These are phyloP conservation scores for Cetradonia linearis DNA, from an alignment of 495 filamentous ascomycete genomes.

Conservation along the genomic window DNA sequence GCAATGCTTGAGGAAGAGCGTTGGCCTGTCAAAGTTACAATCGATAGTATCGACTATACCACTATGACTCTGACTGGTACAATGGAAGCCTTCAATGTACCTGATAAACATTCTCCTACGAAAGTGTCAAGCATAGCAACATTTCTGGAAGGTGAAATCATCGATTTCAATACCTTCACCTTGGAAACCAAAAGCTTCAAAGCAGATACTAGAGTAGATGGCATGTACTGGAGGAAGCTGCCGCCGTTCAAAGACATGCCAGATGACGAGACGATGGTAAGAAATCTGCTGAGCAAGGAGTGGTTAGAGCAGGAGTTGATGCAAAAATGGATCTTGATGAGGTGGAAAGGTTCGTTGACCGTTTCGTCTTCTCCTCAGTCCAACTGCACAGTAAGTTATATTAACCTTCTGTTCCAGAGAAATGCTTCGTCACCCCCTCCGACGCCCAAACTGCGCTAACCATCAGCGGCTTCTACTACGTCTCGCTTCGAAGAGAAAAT, in stretches of 20 bases:
- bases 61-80: conserved; percentile 60
- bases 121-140: conserved; percentile 58
- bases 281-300: conserved; percentile 46
- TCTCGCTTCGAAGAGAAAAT: conserved; percentile 49
- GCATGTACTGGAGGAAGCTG: conserved; percentile 61
- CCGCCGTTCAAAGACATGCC: conserved; percentile 51
- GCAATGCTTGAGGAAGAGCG: conserved; percentile 41
- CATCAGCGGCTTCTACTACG: conserved; percentile 69
- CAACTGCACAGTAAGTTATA: neutral
- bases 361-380: neutral
- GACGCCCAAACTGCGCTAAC: conserved; percentile 52
- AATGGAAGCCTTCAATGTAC: conserved; percentile 74
- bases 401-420: conserved; percentile 37
- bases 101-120: conserved; percentile 42
- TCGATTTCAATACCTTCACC: conserved; percentile 60
- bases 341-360: conserved; percentile 56
- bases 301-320: conserved; percentile 45
- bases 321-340: conserved; percentile 60
- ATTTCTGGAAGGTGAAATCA: conserved; percentile 67
- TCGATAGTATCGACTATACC: conserved; percentile 55
- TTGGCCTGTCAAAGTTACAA: conserved; percentile 65
- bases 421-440: conserved; percentile 59
- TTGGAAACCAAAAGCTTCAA: conserved; percentile 60
- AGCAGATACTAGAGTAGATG: conserved; percentile 50
- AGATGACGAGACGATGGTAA: conserved; percentile 46